phyloP scores from a whole-genome alignment of 305 asterid genomes.

The Solanum hybrid region DNA sequence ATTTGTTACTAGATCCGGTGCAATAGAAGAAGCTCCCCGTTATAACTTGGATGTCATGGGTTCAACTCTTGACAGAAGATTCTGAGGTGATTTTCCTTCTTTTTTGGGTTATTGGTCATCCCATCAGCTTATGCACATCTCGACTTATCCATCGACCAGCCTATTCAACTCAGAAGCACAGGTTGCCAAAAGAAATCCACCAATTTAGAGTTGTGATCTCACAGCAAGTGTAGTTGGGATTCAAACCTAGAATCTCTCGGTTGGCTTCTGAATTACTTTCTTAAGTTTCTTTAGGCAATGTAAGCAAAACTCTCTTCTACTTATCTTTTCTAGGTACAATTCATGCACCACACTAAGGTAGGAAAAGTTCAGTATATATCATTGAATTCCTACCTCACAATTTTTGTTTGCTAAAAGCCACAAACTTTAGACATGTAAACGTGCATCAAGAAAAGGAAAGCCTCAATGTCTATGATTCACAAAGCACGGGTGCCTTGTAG shows the following conservation, averaged over 20 bases:
- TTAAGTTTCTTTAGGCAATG: neutral
- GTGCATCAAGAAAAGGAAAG: neutral
- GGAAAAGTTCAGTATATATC: neutral
- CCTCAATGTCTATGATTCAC: neutral
- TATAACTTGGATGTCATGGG: neutral
- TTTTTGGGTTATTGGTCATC: neutral
- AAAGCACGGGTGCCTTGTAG: neutral
- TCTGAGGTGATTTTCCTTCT: neutral
- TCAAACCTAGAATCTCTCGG: neutral
- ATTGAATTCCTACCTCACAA: neutral
- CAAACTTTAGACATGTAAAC: neutral
- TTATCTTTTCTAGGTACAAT: neutral
- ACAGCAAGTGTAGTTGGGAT: neutral
- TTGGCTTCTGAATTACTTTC: neutral
- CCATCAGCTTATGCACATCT: neutral
- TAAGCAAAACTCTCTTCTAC: neutral
- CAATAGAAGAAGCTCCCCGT: neutral
- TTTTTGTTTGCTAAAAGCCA: neutral
- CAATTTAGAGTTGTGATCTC: neutral
- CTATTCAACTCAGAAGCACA: neutral
- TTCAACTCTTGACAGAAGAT: neutral
- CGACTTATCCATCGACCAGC: neutral
- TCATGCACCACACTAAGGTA: neutral
- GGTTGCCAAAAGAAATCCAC: neutral
- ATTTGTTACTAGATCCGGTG: neutral